Base-by-base conservation (phyloP, 2,329 filamentous ascomycete species). In the Colletotrichum orchidophilum region DNA sequence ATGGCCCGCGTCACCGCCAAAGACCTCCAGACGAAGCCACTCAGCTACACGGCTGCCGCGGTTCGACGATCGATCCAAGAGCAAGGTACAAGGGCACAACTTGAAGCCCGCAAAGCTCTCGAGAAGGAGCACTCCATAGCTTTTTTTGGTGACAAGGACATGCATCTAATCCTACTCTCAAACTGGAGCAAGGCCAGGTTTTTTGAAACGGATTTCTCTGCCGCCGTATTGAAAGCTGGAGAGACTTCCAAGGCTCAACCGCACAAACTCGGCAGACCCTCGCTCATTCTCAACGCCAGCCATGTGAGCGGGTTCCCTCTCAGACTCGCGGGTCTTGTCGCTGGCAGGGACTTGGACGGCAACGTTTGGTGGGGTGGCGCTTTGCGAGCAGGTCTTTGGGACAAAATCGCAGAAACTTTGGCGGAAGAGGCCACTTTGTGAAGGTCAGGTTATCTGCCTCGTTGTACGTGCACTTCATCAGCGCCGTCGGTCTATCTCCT, bases 111-210 rank as follows among this genome's bases (percentile, higher is more conserved):
- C 18, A 8, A 26, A 18, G 39, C 53, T 1, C 62, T 62, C 3
- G 69, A 72, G 6, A 26, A 68, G 27, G 73, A 74, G 8, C 67
- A 73, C 15, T 65, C 74, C 1, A 64, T 74, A 0, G 31, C 78
- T 1, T 8, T 78, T 1, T 80, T 77, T 39, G 80, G 83, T 3
- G 76, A 79, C 9, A 39, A 78, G 0, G 71, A 75, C 24, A 75
- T 76, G 42, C 29, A 78, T 5, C 74, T 84, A 5, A 49, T 85
- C 13, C 63, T 72, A 0, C 76, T 80, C 31, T 80, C 77, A 6
- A 85, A 85, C 70, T 83, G 81, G 80, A 75, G 77, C 5, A 79
- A 79, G 59, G 80, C 75, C 1, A 73, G 78, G 31, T 73, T 84
- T n/a, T 80, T 78, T 54, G 72, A 78, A 1, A 63, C 71, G 2